phyloP scores from a whole-genome alignment of 352 stramenopile species.

The Pythium angustatum region DNA sequence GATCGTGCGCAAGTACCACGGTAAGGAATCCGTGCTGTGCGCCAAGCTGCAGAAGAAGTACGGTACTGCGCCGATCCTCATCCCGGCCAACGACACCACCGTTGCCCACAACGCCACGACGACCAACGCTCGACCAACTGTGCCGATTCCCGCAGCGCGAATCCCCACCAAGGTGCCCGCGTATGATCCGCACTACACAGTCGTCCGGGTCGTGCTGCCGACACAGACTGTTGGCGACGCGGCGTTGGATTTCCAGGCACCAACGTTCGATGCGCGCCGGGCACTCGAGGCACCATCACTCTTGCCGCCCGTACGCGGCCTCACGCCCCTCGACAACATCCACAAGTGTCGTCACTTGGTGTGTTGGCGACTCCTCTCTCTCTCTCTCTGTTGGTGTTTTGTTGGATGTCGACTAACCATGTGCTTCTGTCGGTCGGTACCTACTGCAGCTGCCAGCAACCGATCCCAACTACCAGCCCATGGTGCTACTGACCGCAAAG shows the following conservation, averaged over 20 bases:
- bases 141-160: no score
- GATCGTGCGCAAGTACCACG: slow-evolving; percentile 71
- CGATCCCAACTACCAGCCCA: slow-evolving; percentile 47
- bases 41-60: slow-evolving; percentile 84
- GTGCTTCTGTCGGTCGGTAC: background rate
- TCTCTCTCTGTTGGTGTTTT: background rate
- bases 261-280: slow-evolving; percentile 52
- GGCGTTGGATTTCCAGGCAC: slow-evolving; percentile 52
- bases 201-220: slow-evolving; percentile 23
- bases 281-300: slow-evolving; percentile 33
- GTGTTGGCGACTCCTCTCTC: slow-evolving; percentile 2
- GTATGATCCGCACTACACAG: slow-evolving; percentile 46
- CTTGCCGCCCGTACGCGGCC: slow-evolving; percentile 28
- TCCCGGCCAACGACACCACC: background rate
- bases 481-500: background rate
- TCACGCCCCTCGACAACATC: slow-evolving; percentile 84
- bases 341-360: slow-evolving; percentile 83
- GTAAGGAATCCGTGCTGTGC: slow-evolving; percentile 60
- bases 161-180: background rate
- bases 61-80: slow-evolving; percentile 48
- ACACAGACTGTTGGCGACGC: slow-evolving; percentile 7
- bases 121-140: no score
- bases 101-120: background rate
- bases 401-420: background rate
- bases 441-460: slow-evolving; percentile 61